These are phyloP conservation scores for Endocalyx cinctus DNA, from an alignment of 2,329 filamentous ascomycete species.

Conservation along the genomic window DNA sequence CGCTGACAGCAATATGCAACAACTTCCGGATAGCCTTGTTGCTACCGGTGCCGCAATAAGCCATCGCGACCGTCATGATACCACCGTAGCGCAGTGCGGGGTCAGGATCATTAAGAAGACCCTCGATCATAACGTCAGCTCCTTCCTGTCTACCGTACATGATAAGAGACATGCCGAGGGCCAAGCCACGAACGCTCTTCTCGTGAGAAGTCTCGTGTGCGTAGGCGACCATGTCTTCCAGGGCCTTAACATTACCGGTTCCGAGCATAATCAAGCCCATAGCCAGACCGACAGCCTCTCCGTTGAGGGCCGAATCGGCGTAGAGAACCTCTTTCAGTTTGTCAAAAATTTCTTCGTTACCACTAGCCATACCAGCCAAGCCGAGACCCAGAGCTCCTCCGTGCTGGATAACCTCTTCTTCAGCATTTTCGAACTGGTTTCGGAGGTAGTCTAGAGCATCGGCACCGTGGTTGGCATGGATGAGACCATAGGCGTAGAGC, in stretches of 20 bases:
- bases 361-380: slow-evolving; percentile 96
- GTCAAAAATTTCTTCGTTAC: slow-evolving; percentile 84
- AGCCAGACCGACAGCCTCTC: slow-evolving; percentile 88
- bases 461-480: slow-evolving; percentile 95
- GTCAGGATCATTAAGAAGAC: slow-evolving; percentile 87
- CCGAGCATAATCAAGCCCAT: slow-evolving; percentile 99
- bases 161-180: slow-evolving; percentile 94
- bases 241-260: slow-evolving; percentile 87
- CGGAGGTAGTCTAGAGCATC: slow-evolving; percentile 80
- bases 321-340: slow-evolving; percentile 86
- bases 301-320: slow-evolving; percentile 91
- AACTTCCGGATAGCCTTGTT: slow-evolving; percentile 98
- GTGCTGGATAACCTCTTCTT: slow-evolving; percentile 93
- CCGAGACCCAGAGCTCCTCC: slow-evolving; percentile 92
- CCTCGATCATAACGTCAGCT: slow-evolving; percentile 91
- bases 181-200: slow-evolving; percentile 95
- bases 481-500: slow-evolving; percentile 89
- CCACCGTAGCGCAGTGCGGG: slow-evolving; percentile 92
- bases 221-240: slow-evolving; percentile 97
- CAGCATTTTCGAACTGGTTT: slow-evolving; percentile 67
- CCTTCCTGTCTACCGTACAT: slow-evolving; percentile 96
- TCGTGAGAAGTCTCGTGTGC: slow-evolving; percentile 97
- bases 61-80: slow-evolving; percentile 97
- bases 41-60: slow-evolving; percentile 94
- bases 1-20: slow-evolving; percentile 92